Evolutionary conservation across 192 early-diverging fungal genomes (phyloP), one percentile per base, ranked within the genome.

Genomic region (Haplosporangium gracile): DNA sequence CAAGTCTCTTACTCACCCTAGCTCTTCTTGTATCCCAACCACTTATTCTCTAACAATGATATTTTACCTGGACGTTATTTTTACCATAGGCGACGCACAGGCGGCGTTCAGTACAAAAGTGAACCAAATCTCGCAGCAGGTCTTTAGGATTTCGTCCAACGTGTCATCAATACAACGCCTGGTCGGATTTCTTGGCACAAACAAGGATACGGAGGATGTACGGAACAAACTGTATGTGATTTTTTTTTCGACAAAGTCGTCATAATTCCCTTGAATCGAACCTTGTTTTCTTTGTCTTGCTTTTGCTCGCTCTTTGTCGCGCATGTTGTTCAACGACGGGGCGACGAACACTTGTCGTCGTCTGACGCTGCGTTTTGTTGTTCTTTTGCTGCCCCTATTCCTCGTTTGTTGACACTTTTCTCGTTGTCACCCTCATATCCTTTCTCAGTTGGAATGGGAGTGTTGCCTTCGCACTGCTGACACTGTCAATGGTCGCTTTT

Each of bases 101-200:
- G 72, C 65, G n/a, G 77, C 73, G 2, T 79, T 79, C 34, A 68
- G 38, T 63, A 75, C 74, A 15, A 70, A 45, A 22, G 45, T 78
- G 39, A 94, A 95, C 45, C 90, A 92, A 73, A 91, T 96, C 16
- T 97, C 97, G 18, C 95, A 96, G 77, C 91, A 95, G 79, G 93
- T 99, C 43, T 98, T 97, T 87, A 90, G 91, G 51, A 96, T 99
- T 75, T 97, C 96, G 68, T 93, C 91, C 78, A 96, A 95, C 85
- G 95, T 97, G 39, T 95, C 95, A 15, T 93, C 92, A 78, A 97
- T 98, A 63, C 93, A 97, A 24, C 92, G 94, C 20, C 89, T 96
- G 0, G 94, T 98, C 16, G 88, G 88, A 22, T 93, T 93, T 78
- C 90, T 98, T 75, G 96, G 97, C 47, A 94, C 95, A 3, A 76